Conservation (phyloP, 2,329 filamentous ascomycete genomes). For the Colletotrichum musae region DNA sequence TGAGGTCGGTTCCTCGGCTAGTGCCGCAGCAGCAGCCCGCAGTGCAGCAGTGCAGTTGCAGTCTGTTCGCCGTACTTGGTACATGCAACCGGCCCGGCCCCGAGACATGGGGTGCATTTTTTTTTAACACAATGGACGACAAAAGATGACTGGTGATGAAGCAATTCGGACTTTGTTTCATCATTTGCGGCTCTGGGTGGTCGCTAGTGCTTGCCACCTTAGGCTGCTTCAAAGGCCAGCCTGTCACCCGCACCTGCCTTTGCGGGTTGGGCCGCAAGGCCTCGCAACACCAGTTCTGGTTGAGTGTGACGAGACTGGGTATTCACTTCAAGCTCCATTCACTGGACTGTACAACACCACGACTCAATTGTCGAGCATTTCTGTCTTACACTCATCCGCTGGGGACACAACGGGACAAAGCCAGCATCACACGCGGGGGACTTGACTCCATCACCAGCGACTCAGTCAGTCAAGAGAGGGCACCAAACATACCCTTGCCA, state of each 20-base stretch:
- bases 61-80: constrained; percentile 20
- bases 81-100: constrained; percentile 30
- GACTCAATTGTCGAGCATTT: no score
- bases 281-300: not conserved
- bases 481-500: no score
- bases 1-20: constrained; percentile 37
- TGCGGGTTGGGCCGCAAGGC: not conserved
- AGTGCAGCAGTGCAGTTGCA: constrained; percentile 16
- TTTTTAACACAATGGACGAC: not conserved
- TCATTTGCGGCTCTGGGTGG: not conserved
- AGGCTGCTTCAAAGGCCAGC: not conserved
- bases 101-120: constrained; percentile 39
- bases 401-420: no score
- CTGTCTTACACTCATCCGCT: no score
- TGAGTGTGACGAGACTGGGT: not conserved
- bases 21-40: constrained; percentile 35
- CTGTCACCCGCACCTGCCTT: not conserved
- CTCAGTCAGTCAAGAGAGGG: no score
- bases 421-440: no score
- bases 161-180: not conserved
- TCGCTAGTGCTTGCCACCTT: not conserved
- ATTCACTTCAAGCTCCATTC: not conserved
- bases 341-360: no score
- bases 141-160: not conserved
- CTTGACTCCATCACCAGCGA: no score